These are phyloP conservation scores for Dimargaris xerosporica DNA, from an alignment of 192 early-diverging fungal species.

Conservation along the genomic window DNA sequence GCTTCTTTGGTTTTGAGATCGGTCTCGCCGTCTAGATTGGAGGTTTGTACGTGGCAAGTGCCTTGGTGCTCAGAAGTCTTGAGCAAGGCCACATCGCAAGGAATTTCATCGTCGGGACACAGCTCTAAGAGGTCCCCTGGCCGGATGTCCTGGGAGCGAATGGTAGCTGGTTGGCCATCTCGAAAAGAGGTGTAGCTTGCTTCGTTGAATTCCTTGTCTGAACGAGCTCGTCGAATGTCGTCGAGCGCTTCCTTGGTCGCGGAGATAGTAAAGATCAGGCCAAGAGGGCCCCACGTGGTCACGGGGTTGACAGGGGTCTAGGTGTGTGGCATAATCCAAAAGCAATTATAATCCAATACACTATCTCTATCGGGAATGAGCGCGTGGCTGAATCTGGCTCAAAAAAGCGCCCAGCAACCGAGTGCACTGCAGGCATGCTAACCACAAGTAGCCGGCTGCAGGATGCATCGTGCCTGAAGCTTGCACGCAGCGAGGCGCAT, in stretches of 20 bases:
- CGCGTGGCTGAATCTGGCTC: too few relatives aligned
- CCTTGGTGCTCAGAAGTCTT: constrained; percentile 54
- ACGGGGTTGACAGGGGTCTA: constrained; percentile 1
- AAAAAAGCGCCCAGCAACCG: too few relatives aligned
- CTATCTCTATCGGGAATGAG: too few relatives aligned
- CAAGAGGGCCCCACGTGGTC: neutral
- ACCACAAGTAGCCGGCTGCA: too few relatives aligned
- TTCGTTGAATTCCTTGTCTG: neutral
- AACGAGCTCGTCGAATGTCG: neutral
- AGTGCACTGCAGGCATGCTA: too few relatives aligned
- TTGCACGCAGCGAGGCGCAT: too few relatives aligned
- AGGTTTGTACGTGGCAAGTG: constrained; percentile 70
- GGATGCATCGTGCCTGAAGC: too few relatives aligned
- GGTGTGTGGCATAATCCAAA: too few relatives aligned
- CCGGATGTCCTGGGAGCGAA: constrained; percentile 30
- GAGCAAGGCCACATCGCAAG: constrained; percentile 63
- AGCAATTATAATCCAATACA: too few relatives aligned
- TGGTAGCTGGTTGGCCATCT: neutral
- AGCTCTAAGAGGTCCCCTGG: constrained; percentile 74
- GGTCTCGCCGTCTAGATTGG: constrained; percentile 75
- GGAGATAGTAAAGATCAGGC: neutral
- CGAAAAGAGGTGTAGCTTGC: neutral
- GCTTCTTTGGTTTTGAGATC: constrained; percentile 75
- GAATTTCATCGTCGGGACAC: constrained; percentile 59
- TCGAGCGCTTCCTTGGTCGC: neutral